These are phyloP conservation scores for Leccinum arenicola DNA, from an alignment of 768 basidiomycete genomes.

Conservation along the genomic window DNA sequence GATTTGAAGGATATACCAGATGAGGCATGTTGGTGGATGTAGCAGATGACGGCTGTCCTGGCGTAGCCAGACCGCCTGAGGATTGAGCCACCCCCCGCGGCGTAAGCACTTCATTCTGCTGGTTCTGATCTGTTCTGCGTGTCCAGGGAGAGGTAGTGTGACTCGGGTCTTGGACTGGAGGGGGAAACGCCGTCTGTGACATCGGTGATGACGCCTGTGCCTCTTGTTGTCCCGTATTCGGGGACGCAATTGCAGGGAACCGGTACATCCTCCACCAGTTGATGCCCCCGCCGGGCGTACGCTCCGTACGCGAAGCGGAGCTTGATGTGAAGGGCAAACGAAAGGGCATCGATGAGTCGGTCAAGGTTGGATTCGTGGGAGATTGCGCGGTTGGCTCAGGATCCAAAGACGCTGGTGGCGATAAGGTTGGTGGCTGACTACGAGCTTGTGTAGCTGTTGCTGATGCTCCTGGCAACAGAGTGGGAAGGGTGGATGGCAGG, in stretches of 20 bases:
- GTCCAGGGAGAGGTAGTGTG: constrained; percentile 17
- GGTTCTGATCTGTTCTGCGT: constrained; percentile 14
- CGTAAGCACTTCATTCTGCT: constrained; percentile 20
- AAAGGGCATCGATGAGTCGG: constrained; percentile 30
- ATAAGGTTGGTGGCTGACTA: constrained; percentile 4
- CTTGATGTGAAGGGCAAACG: constrained; percentile 28
- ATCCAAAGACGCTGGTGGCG: constrained; percentile 1
- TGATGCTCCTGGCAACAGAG: constrained; percentile 6
- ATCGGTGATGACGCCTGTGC: constrained; percentile 14
- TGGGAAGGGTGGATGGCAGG: constrained; percentile 7
- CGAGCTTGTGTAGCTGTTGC: neutral
- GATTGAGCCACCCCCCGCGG: constrained; percentile 14
- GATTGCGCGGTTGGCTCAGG: constrained; percentile 1
- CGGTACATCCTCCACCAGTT: constrained; percentile 85
- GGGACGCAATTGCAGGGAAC: constrained; percentile 67
- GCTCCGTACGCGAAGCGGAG: constrained; percentile 36
- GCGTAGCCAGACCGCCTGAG: constrained; percentile 13
- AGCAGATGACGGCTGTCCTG: constrained; percentile 8
- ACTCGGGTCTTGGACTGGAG: constrained; percentile 20
- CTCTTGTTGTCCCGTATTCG: constrained; percentile 23
- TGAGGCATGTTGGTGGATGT: constrained; percentile 18
- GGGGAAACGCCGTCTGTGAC: constrained; percentile 27
- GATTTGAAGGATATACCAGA: constrained; percentile 10
- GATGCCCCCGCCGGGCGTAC: constrained; percentile 43
- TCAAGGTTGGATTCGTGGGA: constrained; percentile 5